Percentiles rank a stretch among this genome's conserved stretches.
phyloP scores from a whole-genome alignment of 2,329 filamentous ascomycete genomes.

The Monosporascus sp. region DNA sequence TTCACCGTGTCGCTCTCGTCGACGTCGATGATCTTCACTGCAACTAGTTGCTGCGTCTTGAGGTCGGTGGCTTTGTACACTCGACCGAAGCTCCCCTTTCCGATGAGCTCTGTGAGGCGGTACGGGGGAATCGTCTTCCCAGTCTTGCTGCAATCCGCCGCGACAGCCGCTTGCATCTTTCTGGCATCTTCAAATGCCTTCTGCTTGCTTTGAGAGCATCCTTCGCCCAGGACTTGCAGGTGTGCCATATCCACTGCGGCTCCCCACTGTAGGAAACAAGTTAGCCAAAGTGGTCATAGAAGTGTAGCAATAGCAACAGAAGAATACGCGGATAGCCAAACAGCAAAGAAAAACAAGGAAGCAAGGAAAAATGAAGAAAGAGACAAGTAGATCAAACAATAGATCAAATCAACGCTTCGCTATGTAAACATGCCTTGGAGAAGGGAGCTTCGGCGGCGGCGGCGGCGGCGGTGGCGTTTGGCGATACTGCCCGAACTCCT shows the following conservation, averaged over 20 bases:
- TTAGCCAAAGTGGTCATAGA: slow-evolving; percentile 4
- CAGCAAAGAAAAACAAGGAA: background rate
- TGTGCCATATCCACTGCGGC: slow-evolving; percentile 17
- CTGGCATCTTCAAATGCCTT: slow-evolving; percentile 65
- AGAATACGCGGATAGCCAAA: background rate
- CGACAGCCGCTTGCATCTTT: slow-evolving; percentile 62
- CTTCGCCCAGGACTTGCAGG: slow-evolving; percentile 20
- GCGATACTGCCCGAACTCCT: no score
- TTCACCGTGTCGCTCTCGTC: slow-evolving; percentile 69
- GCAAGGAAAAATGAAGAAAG: background rate
- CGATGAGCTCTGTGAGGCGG: slow-evolving; percentile 66
- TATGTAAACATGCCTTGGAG: background rate
- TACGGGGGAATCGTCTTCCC: slow-evolving; percentile 61
- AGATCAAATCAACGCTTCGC: no score
- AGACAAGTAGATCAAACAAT: background rate
- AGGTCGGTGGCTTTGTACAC: slow-evolving; percentile 61
- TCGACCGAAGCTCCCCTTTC: slow-evolving; percentile 69
- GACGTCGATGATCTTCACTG: slow-evolving; percentile 80
- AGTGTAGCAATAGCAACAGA: background rate
- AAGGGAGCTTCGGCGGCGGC: no score
- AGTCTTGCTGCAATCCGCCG: slow-evolving; percentile 55
- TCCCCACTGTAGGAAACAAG: slow-evolving; percentile 3
- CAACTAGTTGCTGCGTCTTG: slow-evolving; percentile 52
- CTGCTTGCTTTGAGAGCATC: slow-evolving; percentile 27
- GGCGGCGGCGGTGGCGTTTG: no score